Percentiles rank a stretch among this genome's conserved stretches.
phyloP scores from a whole-genome alignment of 805 yeast genomes.

The Candida awuae region DNA sequence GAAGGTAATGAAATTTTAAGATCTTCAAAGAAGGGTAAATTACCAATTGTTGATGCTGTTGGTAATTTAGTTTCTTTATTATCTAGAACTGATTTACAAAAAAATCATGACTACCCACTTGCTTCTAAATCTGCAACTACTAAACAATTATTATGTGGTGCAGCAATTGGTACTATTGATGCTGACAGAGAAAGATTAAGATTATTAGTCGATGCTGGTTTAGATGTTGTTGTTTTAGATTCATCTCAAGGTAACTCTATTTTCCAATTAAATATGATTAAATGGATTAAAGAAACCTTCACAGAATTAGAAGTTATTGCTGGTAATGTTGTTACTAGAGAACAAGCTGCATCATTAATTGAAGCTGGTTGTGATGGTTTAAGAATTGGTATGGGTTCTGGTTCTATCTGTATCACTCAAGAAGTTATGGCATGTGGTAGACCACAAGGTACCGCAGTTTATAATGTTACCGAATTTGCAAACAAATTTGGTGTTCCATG shows the following conservation, averaged over 20 bases:
- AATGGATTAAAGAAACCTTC: slow-evolving; percentile 76
- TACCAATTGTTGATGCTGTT: slow-evolving; percentile 78
- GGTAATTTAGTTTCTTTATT: slow-evolving; percentile 79
- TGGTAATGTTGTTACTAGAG: slow-evolving; percentile 98
- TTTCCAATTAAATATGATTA: slow-evolving; percentile 89
- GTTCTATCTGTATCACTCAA: slow-evolving; percentile 98
- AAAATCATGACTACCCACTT: slow-evolving; percentile 85
- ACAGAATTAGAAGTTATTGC: slow-evolving; percentile 86
- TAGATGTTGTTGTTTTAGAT: slow-evolving; percentile 92
- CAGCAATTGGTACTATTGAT: slow-evolving; percentile 91
- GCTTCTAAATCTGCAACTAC: slow-evolving; percentile 92
- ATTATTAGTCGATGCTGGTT: slow-evolving; percentile 87
- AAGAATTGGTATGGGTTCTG: slow-evolving; percentile 99
- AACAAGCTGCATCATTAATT: slow-evolving; percentile 93
- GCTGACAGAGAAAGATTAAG: slow-evolving; percentile 80
- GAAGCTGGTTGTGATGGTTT: slow-evolving; percentile 96
- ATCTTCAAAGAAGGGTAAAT: slow-evolving; percentile 92
- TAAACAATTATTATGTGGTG: slow-evolving; percentile 97
- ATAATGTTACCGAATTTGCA: slow-evolving; percentile 88
- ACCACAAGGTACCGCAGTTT: slow-evolving; percentile 99
- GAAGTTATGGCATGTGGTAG: slow-evolving; percentile 99
- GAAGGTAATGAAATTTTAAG: slow-evolving; percentile 90
- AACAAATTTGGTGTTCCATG: slow-evolving; percentile 95
- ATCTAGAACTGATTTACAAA: slow-evolving; percentile 94
- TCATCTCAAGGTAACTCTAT: slow-evolving; percentile 97